Evolutionary conservation across 2,329 filamentous ascomycete genomes (phyloP), one percentile per base, ranked within the genome.

Genomic region (Trichoderma oligosporum): DNA sequence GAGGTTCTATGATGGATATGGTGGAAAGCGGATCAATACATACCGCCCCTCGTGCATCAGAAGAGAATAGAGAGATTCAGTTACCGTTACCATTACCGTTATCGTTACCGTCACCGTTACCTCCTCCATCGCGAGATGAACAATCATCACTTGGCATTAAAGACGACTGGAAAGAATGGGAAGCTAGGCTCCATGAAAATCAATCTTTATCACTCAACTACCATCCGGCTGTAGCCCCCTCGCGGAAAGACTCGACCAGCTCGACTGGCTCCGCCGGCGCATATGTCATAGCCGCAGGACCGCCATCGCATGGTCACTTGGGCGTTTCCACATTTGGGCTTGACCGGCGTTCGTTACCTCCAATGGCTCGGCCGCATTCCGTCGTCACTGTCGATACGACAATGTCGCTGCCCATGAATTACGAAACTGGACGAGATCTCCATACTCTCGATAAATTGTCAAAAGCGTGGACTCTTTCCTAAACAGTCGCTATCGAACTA

Each of bases 111-210:
- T n/a, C n/a, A n/a, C n/a, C n/a, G 27, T 31, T 11, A 7, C 39
- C 41, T 4, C 51, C 41, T 22, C 29, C 51, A 16, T 55, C 51
- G 16, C 41, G 51, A 16, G 56, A 58, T n/a, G 47, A 58, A 27
- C 47, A 58, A 18, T 25, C 44, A 2, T 18, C 41, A 18, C 60
- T 57, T 36, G 66, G 55, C 8, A 57, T 71, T 1, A 66, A 62
- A 31, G 66, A 64, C 2, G 70, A 75, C 33, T 74, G 69, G 70
- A 77, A 76, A 60, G 70, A 69, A 24, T 71, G 70, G 61, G 75
- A 77, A 61, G 73, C 74, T 2, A 64, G 65, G 33, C 51, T 70
- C 3, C 67, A 70, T 44, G 63, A 58, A 7, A 68, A 71, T 9
- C 63, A 65, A 41, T 64, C 64, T 2, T 60, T 59, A 4, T 66